A percentile compares a stretch with the other conserved stretches of the same genome.
Evolutionary conservation across 2,329 filamentous ascomycete genomes (phyloP).

Genomic region (Pseudogymnoascus verrucosus): DNA sequence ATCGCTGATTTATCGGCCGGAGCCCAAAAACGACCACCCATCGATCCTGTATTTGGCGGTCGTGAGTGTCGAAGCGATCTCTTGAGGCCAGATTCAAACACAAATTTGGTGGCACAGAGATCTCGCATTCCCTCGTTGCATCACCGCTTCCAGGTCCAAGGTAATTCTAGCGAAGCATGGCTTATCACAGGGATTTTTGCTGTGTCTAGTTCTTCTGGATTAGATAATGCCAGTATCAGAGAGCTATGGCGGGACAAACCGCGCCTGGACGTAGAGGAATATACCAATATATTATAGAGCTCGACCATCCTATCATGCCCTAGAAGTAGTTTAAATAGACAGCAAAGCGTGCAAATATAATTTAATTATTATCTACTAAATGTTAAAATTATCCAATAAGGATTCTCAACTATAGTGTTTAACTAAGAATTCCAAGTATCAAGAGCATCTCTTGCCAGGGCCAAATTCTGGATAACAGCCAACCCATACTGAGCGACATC

Average conservation of each 20-base stretch:
- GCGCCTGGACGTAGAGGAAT: not conserved
- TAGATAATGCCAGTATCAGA: not conserved
- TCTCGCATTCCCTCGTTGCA: conserved; percentile 22
- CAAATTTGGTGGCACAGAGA: conserved; percentile 23
- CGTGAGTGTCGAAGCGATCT: not conserved
- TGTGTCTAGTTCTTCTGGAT: not conserved
- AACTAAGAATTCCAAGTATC: conserved; percentile 4
- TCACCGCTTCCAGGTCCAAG: not conserved
- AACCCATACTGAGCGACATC: conserved; percentile 49
- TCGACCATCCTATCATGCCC: not conserved
- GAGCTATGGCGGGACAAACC: not conserved
- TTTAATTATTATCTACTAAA: not conserved
- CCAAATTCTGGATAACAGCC: conserved; percentile 48
- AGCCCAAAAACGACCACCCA: not conserved
- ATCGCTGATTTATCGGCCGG: not conserved
- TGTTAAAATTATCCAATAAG: not conserved
- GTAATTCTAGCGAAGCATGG: not conserved
- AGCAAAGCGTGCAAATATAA: not conserved
- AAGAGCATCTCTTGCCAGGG: conserved; percentile 24
- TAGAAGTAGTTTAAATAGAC: not conserved
- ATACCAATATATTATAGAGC: not conserved
- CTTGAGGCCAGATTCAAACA: conserved; percentile 28
- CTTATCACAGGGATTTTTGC: not conserved
- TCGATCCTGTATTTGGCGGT: not conserved
- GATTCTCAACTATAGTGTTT: not conserved